A percentile compares a stretch with the other conserved stretches of the same genome.
These are phyloP conservation scores for Trametes cubensis DNA, from an alignment of 768 basidiomycete species.

Conservation along the genomic window DNA sequence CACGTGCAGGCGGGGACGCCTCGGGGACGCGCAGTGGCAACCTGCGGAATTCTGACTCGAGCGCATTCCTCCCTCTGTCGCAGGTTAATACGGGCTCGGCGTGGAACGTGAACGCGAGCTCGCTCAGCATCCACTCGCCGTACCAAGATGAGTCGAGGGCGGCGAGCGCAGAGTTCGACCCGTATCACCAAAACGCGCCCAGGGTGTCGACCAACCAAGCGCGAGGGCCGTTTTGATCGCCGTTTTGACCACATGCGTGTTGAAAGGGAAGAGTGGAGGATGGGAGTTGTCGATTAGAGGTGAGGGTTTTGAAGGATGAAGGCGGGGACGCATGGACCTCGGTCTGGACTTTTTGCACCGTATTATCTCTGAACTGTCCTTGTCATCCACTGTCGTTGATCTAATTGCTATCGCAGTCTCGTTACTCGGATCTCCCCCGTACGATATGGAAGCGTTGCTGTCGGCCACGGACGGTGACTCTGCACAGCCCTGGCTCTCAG, in stretches of 20 bases:
- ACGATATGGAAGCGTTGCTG: too few species aligned
- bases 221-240: conserved; percentile 19
- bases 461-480: too few species aligned
- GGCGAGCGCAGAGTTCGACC: conserved; percentile 41
- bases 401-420: conserved; percentile 15
- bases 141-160: conserved; percentile 39
- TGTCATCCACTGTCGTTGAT: background rate
- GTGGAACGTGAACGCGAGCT: conserved; percentile 56
- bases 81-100: conserved; percentile 59
- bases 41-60: conserved; percentile 60
- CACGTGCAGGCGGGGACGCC: conserved; percentile 28
- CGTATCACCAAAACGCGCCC: conserved; percentile 36
- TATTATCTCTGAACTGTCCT: conserved; percentile 6
- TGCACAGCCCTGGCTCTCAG: too few species aligned
- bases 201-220: conserved; percentile 31
- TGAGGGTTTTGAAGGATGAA: background rate
- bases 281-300: background rate
- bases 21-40: conserved; percentile 34
- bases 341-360: conserved; percentile 11
- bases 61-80: conserved; percentile 69
- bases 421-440: background rate
- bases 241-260: background rate
- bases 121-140: conserved; percentile 45
- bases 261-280: background rate
- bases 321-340: conserved; percentile 23